These are phyloP conservation scores for Aspergillus sergii DNA, from an alignment of 2,329 filamentous ascomycete species.

Conservation along the genomic window DNA sequence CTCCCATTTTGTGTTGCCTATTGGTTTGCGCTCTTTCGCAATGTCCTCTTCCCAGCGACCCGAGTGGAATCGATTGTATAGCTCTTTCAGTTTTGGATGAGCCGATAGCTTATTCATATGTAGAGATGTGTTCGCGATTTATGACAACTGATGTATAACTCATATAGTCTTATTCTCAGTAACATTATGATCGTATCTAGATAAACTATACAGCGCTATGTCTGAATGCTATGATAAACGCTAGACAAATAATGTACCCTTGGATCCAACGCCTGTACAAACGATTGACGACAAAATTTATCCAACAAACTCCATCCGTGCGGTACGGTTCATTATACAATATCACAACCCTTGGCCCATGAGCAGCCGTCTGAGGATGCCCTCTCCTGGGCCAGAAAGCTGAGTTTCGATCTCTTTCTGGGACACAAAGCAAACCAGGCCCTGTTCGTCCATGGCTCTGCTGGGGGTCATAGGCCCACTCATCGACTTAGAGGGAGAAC, in stretches of 20 bases:
- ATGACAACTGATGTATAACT: neutral
- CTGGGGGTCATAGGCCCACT: conserved; percentile 56
- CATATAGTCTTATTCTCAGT: neutral
- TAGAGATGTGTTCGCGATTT: conserved; percentile 6
- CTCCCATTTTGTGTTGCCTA: neutral
- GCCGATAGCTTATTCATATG: neutral
- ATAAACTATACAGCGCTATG: conserved; percentile 6
- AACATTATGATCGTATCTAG: conserved; percentile 10
- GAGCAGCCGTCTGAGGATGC: conserved; percentile 47
- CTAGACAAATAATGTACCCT: conserved; percentile 1
- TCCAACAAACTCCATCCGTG: conserved; percentile 4
- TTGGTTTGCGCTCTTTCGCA: neutral
- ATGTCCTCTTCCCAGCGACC: conserved; percentile 6
- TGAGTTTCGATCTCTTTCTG: conserved; percentile 76
- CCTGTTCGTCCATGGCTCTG: conserved; percentile 70
- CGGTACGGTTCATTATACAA: neutral
- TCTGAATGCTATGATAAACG: conserved; percentile 8
- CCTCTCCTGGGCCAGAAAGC: conserved; percentile 59
- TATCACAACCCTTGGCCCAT: conserved; percentile 38
- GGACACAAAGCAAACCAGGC: conserved; percentile 76
- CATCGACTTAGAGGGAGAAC: conserved; percentile 72
- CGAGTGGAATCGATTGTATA: conserved; percentile 16
- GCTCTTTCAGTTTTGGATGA: conserved; percentile 4
- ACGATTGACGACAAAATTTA: conserved; percentile 3
- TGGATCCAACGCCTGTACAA: neutral